These are phyloP conservation scores for Dactylis glomerata DNA, from an alignment of 176 grass and related monocot species.

Conservation along the genomic window DNA sequence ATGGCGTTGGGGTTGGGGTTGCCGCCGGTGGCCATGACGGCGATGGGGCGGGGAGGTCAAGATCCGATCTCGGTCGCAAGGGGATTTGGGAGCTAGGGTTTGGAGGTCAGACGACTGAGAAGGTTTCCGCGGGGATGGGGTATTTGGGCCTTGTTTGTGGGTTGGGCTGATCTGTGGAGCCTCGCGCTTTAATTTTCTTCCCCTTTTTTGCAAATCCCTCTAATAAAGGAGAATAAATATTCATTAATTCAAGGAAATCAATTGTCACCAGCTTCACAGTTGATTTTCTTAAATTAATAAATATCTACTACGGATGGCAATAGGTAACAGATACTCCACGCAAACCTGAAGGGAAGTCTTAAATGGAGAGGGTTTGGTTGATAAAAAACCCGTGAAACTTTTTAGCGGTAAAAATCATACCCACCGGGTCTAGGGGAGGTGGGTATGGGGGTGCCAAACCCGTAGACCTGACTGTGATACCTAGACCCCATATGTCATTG, in stretches of 20 bases:
- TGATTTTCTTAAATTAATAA: too few species aligned
- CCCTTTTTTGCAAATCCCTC: not conserved
- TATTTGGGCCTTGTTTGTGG: constrained; percentile 16
- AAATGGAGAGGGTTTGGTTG: too few species aligned
- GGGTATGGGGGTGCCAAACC: too few species aligned
- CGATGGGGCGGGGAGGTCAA: not conserved
- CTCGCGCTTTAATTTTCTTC: not conserved
- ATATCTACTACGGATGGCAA: too few species aligned
- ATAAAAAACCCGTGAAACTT: too few species aligned
- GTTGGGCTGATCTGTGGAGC: not conserved
- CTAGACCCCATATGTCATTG: too few species aligned
- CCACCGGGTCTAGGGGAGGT: too few species aligned
- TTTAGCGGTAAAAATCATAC: too few species aligned
- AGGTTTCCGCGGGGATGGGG: not conserved
- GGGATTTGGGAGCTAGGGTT: constrained; percentile 43
- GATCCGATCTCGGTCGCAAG: constrained; percentile 32
- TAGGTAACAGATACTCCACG: too few species aligned
- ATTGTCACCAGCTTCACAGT: too few species aligned
- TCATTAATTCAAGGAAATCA: not conserved
- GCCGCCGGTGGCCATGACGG: constrained; percentile 45
- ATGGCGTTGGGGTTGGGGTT: constrained; percentile 26
- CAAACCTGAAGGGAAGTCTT: too few species aligned
- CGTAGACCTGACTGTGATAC: too few species aligned
- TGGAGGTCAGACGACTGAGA: not conserved
- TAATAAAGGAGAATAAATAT: not conserved